Conservation (phyloP, 2,329 filamentous ascomycete species). For the Monilinia fructicola region DNA sequence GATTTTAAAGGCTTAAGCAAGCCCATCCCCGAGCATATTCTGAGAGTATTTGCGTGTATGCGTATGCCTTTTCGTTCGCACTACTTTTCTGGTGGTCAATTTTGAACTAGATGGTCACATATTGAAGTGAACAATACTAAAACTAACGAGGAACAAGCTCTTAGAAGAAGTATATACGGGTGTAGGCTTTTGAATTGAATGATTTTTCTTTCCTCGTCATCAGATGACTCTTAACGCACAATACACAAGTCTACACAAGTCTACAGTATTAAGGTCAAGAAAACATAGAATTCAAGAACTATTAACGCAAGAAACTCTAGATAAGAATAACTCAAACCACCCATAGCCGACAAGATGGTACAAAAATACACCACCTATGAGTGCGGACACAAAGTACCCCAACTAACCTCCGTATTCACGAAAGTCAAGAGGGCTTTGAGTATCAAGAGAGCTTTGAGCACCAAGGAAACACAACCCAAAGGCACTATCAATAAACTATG, state of each 20-base stretch:
- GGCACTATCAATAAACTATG: neutral
- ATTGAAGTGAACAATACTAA: neutral
- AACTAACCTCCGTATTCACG: neutral
- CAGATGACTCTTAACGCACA: neutral
- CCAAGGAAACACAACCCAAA: neutral
- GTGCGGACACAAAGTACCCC: neutral
- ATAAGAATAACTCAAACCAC: too few species aligned
- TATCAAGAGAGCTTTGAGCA: neutral
- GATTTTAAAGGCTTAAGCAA: too few species aligned
- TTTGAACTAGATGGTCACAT: neutral
- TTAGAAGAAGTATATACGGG: neutral
- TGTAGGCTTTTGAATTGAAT: neutral
- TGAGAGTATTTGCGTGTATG: too few species aligned
- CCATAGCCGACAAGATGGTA: neutral
- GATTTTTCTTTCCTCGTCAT: neutral
- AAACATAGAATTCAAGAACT: neutral
- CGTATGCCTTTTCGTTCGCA: too few species aligned
- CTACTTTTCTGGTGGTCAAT: too few species aligned
- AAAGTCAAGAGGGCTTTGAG: constrained; percentile 1
- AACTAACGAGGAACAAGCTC: neutral
- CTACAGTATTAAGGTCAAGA: neutral
- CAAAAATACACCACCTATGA: neutral
- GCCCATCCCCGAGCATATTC: too few species aligned
- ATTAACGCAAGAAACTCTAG: neutral
- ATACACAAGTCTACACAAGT: neutral